phyloP scores from a whole-genome alignment of 2,329 filamentous ascomycete genomes.

The Trichoderma citrinoviride region DNA sequence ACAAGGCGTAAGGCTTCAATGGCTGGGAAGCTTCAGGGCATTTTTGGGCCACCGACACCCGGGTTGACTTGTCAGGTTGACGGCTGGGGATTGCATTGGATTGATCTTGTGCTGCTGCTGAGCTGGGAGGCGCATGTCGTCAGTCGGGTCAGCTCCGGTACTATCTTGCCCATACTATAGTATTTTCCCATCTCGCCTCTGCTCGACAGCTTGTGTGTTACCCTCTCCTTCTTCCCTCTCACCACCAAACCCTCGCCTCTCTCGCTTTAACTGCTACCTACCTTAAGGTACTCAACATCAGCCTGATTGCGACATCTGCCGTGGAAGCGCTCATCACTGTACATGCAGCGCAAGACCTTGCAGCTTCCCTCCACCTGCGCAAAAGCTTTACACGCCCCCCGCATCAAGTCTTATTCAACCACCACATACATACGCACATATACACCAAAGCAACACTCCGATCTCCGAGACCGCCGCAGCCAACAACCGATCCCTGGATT shows the following conservation, averaged over 20 bases:
- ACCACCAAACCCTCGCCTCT: not conserved
- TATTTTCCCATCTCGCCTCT: no score
- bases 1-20: not conserved
- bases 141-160: no score
- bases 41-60: not conserved
- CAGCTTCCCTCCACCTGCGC: not conserved
- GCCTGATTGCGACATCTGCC: not conserved
- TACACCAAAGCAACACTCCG: not conserved
- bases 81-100: no score
- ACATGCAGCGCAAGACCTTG: not conserved
- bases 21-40: no score
- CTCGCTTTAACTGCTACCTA: no score
- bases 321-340: not conserved
- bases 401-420: not conserved
- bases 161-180: no score
- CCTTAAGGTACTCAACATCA: not conserved
- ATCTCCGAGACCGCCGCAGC: not conserved
- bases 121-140: not conserved
- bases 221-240: not conserved
- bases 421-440: no score
- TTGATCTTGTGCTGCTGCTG: no score
- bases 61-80: no score
- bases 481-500: not conserved
- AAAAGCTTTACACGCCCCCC: not conserved
- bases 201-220: no score